A percentile compares a stretch with the other conserved stretches of the same genome.
Conservation (phyloP, 1,139 yeast genomes). For the Blastobotrys persicus region DNA sequence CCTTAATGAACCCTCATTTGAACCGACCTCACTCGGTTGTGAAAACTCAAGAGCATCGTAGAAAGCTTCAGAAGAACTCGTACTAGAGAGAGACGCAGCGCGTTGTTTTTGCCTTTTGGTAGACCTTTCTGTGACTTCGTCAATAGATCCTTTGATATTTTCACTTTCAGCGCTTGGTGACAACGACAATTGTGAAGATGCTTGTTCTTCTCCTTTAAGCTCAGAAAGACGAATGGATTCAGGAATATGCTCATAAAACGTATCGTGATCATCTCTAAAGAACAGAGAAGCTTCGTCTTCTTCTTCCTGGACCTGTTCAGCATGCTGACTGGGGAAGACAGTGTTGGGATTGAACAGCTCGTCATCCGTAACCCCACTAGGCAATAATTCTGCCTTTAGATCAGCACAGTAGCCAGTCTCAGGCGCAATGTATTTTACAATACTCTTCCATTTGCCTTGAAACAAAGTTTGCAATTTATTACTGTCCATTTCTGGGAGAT, state of each 20-base stretch:
- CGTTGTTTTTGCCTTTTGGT: not conserved
- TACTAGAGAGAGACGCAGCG: not conserved
- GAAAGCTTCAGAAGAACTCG: not conserved
- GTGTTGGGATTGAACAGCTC: not conserved
- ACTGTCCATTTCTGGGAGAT: not conserved
- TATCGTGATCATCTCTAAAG: not conserved
- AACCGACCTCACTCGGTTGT: not conserved
- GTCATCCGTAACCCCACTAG: not conserved
- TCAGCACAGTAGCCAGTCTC: slow-evolving; percentile 2
- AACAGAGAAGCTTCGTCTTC: not conserved
- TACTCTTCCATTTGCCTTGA: not conserved
- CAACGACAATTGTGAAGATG: no score
- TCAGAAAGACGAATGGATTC: not conserved
- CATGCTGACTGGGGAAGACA: not conserved
- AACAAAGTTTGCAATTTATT: not conserved
- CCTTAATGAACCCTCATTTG: no score
- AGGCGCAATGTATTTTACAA: not conserved
- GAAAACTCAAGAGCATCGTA: not conserved
- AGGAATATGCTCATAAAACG: not conserved
- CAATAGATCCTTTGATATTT: not conserved
- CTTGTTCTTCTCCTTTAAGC: not conserved
- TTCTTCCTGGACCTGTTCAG: not conserved
- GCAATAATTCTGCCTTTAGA: not conserved
- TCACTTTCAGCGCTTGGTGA: no score
- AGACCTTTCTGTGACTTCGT: not conserved